A percentile compares a stretch with the other conserved stretches of the same genome.
phyloP scores from a whole-genome alignment of 1,139 yeast species.

The Taphrina populina region DNA sequence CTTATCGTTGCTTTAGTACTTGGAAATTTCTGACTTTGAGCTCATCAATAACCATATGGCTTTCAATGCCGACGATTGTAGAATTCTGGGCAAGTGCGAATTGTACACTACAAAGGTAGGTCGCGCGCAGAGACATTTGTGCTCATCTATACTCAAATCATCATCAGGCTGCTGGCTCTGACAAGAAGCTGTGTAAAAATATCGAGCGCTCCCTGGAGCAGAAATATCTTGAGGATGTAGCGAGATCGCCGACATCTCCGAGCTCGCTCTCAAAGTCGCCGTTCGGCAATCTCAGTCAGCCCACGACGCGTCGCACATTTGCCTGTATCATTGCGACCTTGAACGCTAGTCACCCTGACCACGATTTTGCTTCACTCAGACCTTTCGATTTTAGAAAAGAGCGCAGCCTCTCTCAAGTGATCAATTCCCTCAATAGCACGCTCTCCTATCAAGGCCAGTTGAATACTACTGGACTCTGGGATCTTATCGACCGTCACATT shows the following conservation, averaged over 20 bases:
- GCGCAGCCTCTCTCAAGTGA: slow-evolving; percentile 54
- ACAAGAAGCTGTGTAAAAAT: slow-evolving; percentile 80
- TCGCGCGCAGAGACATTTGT: not conserved
- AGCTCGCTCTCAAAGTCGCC: slow-evolving; percentile 56
- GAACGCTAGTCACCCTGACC: slow-evolving; percentile 92
- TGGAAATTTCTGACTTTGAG: slow-evolving; percentile 30
- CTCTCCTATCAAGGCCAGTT: slow-evolving; percentile 60
- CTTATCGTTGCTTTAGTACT: too few relatives aligned
- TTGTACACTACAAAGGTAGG: slow-evolving; percentile 75
- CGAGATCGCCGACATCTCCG: slow-evolving; percentile 27
- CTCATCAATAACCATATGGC: slow-evolving; percentile 68
- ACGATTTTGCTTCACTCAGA: slow-evolving; percentile 82
- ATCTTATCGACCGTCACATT: slow-evolving; percentile 77
- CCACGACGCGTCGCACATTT: slow-evolving; percentile 81
- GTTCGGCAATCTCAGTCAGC: slow-evolving; percentile 85
- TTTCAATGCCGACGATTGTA: slow-evolving; percentile 84
- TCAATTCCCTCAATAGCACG: slow-evolving; percentile 74
- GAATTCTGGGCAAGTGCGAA: slow-evolving; percentile 89
- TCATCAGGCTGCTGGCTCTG: slow-evolving; percentile 69
- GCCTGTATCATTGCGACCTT: slow-evolving; percentile 86
- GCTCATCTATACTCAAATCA: slow-evolving; percentile 1
- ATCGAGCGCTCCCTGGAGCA: slow-evolving; percentile 67
- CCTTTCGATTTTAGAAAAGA: slow-evolving; percentile 77
- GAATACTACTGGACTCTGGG: slow-evolving; percentile 74
- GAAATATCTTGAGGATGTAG: slow-evolving; percentile 29